A percentile compares a stretch with the other conserved stretches of the same genome.
Evolutionary conservation across 192 early-diverging fungal species (phyloP).

Genomic region (Backusella psychrophila): DNA sequence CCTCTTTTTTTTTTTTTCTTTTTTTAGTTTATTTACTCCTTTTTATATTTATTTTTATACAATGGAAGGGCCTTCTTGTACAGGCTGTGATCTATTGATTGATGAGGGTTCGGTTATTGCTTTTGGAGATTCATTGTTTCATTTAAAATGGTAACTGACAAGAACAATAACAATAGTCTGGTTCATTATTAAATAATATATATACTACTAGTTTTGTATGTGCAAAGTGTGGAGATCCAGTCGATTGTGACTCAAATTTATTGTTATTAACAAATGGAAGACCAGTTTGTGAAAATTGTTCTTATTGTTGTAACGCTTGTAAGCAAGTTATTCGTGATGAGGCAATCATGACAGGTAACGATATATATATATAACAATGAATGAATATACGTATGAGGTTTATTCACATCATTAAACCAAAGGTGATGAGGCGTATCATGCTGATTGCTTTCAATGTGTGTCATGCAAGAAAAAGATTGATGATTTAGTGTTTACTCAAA

Average conservation of each 20-base stretch:
- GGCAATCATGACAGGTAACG: constrained; percentile 77
- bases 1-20: background rate
- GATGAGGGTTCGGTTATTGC: constrained; percentile 77
- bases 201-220: constrained; percentile 61
- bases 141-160: constrained; percentile 72
- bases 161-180: background rate
- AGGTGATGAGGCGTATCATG: constrained; percentile 78
- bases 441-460: constrained; percentile 77
- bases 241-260: constrained; percentile 76
- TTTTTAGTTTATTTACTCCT: background rate
- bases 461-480: constrained; percentile 72
- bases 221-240: constrained; percentile 68
- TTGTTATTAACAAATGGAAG: constrained; percentile 76
- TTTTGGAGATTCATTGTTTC: constrained; percentile 80
- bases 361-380: background rate
- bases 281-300: constrained; percentile 82
- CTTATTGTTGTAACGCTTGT: constrained; percentile 73
- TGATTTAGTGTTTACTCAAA: constrained; percentile 78
- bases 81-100: constrained; percentile 65
- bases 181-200: constrained; percentile 15
- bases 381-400: background rate
- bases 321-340: constrained; percentile 74
- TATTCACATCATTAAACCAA: background rate
- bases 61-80: constrained; percentile 50
- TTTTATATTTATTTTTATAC: background rate